These are phyloP conservation scores for Platismatia glauca DNA, from an alignment of 495 filamentous ascomycete genomes.

Conservation along the genomic window DNA sequence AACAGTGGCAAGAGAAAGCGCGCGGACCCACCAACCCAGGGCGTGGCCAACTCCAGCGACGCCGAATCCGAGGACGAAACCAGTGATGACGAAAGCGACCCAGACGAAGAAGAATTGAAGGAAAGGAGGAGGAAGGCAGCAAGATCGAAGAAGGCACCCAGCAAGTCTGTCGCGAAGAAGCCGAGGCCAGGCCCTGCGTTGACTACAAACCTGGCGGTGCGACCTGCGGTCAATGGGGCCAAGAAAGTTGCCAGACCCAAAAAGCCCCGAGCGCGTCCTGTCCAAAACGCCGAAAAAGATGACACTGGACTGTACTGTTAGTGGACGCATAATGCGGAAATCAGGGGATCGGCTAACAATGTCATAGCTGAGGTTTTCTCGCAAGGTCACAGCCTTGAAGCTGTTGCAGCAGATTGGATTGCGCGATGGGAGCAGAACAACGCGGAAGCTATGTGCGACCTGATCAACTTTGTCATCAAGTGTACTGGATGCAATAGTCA, in stretches of 20 bases:
- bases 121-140: conserved; percentile 44
- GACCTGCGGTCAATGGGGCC: conserved; percentile 40
- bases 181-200: conserved; percentile 55
- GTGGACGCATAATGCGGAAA: conserved; percentile 24
- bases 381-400: conserved; percentile 57
- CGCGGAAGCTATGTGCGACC: conserved; percentile 59
- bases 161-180: conserved; percentile 40
- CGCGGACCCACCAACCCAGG: conserved; percentile 26
- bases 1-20: conserved; percentile 50
- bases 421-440: conserved; percentile 60
- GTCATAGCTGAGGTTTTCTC: conserved; percentile 67
- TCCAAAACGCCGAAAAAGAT: conserved; percentile 49
- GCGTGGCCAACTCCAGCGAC: conserved; percentile 36
- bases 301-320: conserved; percentile 71
- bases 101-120: conserved; percentile 59
- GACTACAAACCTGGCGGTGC: conserved; percentile 40
- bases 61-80: conserved; percentile 45
- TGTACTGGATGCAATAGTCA: conserved; percentile 70
- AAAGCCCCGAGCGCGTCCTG: conserved; percentile 51
- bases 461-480: conserved; percentile 82
- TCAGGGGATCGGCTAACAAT: background rate
- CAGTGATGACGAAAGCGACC: conserved; percentile 40
- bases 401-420: conserved; percentile 75
- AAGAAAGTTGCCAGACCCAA: conserved; percentile 36
- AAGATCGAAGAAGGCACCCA: conserved; percentile 54